Evolutionary conservation across 2,329 filamentous ascomycete species (phyloP).

Genomic region (Aspergillus viridinutans): DNA sequence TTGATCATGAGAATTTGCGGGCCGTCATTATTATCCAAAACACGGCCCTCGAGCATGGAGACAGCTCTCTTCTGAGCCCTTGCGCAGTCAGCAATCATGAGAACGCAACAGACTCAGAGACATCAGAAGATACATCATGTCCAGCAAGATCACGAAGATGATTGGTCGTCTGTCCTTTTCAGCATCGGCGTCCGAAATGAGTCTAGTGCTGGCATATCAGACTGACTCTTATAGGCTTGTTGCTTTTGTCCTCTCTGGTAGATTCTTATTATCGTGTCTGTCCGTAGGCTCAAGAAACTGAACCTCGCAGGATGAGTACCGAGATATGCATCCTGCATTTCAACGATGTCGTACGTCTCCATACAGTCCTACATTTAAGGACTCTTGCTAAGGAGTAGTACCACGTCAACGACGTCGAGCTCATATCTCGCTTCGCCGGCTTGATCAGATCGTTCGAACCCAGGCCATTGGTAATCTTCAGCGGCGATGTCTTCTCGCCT

Average conservation of each 20-base stretch:
- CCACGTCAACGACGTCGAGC: neutral
- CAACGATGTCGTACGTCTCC: neutral
- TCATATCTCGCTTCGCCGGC: neutral
- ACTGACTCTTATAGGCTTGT: neutral
- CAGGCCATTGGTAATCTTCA: constrained; percentile 8
- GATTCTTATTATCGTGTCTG: neutral
- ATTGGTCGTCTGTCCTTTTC: neutral
- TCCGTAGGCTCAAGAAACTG: neutral
- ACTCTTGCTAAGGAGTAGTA: neutral
- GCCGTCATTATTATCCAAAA: neutral
- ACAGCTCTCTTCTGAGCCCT: neutral
- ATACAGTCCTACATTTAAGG: neutral
- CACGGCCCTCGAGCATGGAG: neutral
- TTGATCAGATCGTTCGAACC: neutral
- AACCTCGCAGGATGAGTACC: neutral
- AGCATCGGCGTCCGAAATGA: neutral
- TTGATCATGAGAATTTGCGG: neutral
- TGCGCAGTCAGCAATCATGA: no score
- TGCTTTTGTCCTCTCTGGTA: neutral
- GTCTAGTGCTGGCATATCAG: neutral
- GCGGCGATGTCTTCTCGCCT: constrained; percentile 16
- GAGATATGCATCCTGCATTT: neutral
- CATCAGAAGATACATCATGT: no score
- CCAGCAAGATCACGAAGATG: neutral
- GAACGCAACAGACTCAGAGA: no score